phyloP scores from a whole-genome alignment of 139 green algal species.

The Tetraselmis striata region DNA sequence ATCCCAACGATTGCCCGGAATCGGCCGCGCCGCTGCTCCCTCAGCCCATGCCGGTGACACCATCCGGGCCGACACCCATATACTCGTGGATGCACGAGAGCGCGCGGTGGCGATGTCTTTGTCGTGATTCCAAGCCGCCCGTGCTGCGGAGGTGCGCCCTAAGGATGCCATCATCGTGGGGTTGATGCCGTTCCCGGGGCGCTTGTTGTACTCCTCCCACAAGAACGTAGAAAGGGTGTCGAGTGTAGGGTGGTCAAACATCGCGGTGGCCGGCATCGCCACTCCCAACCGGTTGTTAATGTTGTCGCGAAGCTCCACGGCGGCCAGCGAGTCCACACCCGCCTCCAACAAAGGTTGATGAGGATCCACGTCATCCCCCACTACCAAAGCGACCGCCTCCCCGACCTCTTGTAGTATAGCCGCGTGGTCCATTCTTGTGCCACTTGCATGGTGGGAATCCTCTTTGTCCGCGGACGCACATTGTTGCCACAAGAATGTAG shows the following conservation, averaged over 20 bases:
- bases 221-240: background rate
- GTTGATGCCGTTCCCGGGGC: too few relatives aligned
- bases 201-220: background rate
- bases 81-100: background rate
- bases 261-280: slow-evolving; percentile 37
- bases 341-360: slow-evolving; percentile 32
- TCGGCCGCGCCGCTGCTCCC: background rate
- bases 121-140: too few relatives aligned
- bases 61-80: background rate
- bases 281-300: slow-evolving; percentile 5
- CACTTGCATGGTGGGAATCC: background rate
- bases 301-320: slow-evolving; percentile 28
- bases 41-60: background rate
- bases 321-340: slow-evolving; percentile 41
- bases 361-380: slow-evolving; percentile 9
- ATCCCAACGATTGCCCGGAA: background rate
- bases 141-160: too few relatives aligned
- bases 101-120: too few relatives aligned
- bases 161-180: too few relatives aligned
- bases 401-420: background rate
- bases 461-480: background rate
- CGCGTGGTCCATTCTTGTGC: background rate
- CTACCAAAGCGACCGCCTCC: background rate
- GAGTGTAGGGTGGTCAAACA: slow-evolving; percentile 79
- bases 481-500: background rate